phyloP scores from a whole-genome alignment of 2,329 filamentous ascomycete species.

The Allantophomopsis cytisporea region DNA sequence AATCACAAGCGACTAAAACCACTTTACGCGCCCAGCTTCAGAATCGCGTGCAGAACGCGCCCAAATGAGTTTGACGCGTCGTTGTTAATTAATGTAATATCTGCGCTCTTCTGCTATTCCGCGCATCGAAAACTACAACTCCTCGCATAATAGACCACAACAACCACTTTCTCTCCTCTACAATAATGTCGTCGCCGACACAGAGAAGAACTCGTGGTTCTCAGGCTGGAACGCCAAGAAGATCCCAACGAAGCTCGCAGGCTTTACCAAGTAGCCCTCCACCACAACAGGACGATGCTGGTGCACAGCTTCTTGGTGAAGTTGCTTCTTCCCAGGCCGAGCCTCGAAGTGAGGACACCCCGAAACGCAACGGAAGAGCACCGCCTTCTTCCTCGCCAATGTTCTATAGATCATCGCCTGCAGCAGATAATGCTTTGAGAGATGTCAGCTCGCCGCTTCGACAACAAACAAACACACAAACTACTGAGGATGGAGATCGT shows the following conservation, averaged over 20 bases:
- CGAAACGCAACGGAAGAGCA: slow-evolving; percentile 29
- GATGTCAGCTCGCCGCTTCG: slow-evolving; percentile 44
- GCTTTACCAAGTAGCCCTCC: slow-evolving; percentile 33
- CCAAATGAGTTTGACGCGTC: too few species aligned
- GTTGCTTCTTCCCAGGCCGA: slow-evolving; percentile 16
- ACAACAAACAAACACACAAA: slow-evolving; percentile 44
- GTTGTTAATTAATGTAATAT: too few species aligned
- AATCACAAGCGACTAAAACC: too few species aligned
- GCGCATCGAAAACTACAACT: too few species aligned
- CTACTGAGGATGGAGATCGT: slow-evolving; percentile 46
- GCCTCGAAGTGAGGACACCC: slow-evolving; percentile 21
- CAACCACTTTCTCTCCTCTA: background rate
- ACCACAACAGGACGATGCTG: slow-evolving; percentile 17
- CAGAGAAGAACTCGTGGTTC: slow-evolving; percentile 41
- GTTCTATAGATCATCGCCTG: slow-evolving; percentile 57
- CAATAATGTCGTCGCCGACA: slow-evolving; percentile 46
- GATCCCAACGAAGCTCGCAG: slow-evolving; percentile 43
- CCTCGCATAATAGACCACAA: too few species aligned
- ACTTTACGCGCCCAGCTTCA: too few species aligned
- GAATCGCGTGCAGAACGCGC: too few species aligned
- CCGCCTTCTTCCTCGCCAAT: slow-evolving; percentile 71
- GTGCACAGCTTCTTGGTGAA: slow-evolving; percentile 19
- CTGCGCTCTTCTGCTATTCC: too few species aligned
- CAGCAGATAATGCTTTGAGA: slow-evolving; percentile 27
- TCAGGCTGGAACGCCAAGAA: slow-evolving; percentile 39